phyloP scores from a whole-genome alignment of 2,329 filamentous ascomycete species.

The Teratosphaeria destructans region DNA sequence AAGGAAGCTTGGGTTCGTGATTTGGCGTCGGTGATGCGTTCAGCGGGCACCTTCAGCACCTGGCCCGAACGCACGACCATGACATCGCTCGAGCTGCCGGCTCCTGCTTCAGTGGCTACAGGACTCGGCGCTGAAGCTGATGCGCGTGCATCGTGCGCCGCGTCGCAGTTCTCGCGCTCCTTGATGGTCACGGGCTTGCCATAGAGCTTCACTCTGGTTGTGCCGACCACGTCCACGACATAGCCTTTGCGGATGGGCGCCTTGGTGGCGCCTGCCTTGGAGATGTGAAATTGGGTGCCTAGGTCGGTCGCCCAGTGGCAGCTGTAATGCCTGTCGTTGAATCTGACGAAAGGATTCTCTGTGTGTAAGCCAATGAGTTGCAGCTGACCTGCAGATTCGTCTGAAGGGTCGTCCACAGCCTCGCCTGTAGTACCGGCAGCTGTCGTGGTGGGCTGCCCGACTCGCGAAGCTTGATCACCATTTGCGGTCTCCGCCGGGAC shows the following conservation, averaged over 20 bases:
- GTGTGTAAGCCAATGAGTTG: slow-evolving; percentile 80
- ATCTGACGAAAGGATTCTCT: slow-evolving; percentile 64
- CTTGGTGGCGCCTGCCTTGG: slow-evolving; percentile 28
- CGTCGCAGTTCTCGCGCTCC: neutral
- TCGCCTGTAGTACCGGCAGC: neutral
- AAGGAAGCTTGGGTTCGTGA: slow-evolving; percentile 26
- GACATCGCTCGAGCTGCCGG: neutral
- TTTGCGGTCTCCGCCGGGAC: neutral
- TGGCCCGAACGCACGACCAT: slow-evolving; percentile 1
- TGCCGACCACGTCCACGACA: slow-evolving; percentile 61
- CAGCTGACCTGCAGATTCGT: slow-evolving; percentile 35
- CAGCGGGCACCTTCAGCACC: slow-evolving; percentile 14
- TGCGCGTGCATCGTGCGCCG: neutral
- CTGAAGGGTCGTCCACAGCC: slow-evolving; percentile 5
- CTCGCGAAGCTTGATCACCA: neutral
- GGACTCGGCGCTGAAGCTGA: neutral
- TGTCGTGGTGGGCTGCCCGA: neutral
- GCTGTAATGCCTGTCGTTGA: slow-evolving; percentile 66
- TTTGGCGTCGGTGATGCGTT: slow-evolving; percentile 9
- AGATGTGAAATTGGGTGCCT: slow-evolving; percentile 62
- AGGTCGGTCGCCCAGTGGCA: slow-evolving; percentile 75
- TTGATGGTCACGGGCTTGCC: slow-evolving; percentile 52
- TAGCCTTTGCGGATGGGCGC: slow-evolving; percentile 42
- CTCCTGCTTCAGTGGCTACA: neutral
- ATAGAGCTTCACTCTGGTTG: slow-evolving; percentile 58